Evolutionary conservation across 345 rosid species (phyloP).

Genomic region (Citrus reticulata): DNA sequence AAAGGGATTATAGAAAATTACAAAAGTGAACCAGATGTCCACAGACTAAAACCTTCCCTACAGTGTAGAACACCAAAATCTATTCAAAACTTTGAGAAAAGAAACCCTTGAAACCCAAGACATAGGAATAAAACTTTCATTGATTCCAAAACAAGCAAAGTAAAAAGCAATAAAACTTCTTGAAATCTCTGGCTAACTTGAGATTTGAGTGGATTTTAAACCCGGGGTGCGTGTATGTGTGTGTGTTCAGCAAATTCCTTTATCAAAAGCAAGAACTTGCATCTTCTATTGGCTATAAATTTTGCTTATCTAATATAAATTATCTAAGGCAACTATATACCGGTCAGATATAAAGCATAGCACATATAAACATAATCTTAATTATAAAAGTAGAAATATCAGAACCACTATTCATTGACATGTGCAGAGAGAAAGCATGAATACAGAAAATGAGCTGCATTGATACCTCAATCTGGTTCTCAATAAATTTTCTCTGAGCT

Average conservation of each 20-base stretch:
- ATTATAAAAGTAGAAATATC: neutral
- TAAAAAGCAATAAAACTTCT: too few species aligned
- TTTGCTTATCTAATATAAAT: neutral
- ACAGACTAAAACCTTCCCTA: too few species aligned
- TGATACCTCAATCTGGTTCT: slow-evolving; percentile 69
- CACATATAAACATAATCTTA: neutral
- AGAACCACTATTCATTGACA: neutral
- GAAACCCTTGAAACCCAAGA: too few species aligned
- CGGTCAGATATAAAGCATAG: neutral
- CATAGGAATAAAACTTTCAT: too few species aligned
- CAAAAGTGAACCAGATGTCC: too few species aligned
- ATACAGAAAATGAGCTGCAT: neutral
- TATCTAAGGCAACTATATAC: neutral
- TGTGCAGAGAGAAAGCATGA: neutral
- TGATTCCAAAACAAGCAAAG: too few species aligned
- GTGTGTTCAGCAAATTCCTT: neutral
- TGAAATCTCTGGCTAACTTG: too few species aligned
- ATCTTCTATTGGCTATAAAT: neutral
- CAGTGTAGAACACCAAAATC: too few species aligned
- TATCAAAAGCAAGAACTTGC: neutral
- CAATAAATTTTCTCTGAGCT: slow-evolving; percentile 49
- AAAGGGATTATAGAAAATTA: too few species aligned
- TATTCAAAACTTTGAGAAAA: too few species aligned
- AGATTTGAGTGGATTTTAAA: too few species aligned
- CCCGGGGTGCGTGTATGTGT: too few species aligned